Percentiles rank a stretch among this genome's conserved stretches.
phyloP scores from a whole-genome alignment of 495 filamentous ascomycete genomes.

The Copromyces sp. region DNA sequence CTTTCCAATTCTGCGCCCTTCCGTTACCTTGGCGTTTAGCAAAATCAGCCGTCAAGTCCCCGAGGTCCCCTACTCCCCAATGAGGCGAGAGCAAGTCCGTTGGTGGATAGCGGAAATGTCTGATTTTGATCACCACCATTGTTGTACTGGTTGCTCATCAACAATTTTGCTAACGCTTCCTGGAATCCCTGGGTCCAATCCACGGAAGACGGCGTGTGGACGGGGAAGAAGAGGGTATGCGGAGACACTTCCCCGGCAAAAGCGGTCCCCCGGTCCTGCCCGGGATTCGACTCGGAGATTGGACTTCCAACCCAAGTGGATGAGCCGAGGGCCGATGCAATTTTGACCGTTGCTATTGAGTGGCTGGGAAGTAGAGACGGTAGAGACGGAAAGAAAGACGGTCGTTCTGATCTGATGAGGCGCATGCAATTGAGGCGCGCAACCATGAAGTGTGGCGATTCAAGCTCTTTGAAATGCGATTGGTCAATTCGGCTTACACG shows the following conservation, averaged over 20 bases:
- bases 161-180: background rate
- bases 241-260: background rate
- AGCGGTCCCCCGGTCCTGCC: background rate
- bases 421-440: background rate
- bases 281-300: background rate
- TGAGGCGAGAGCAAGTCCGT: too few relatives aligned
- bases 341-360: background rate
- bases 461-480: background rate
- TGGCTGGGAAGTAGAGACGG: background rate
- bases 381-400: background rate
- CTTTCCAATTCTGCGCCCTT: background rate
- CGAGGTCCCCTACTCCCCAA: too few relatives aligned
- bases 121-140: background rate
- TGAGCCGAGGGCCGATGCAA: background rate
- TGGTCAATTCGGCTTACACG: background rate
- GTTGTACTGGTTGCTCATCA: background rate
- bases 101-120: background rate
- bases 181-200: background rate
- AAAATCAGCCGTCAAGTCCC: too few relatives aligned
- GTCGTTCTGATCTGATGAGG: background rate
- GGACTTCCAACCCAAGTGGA: background rate
- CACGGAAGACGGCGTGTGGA: background rate
- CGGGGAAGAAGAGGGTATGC: background rate
- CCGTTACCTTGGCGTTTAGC: background rate
- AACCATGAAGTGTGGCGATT: background rate